Conservation (phyloP, 78 protist genomes). For the Diacronema lutheri region DNA sequence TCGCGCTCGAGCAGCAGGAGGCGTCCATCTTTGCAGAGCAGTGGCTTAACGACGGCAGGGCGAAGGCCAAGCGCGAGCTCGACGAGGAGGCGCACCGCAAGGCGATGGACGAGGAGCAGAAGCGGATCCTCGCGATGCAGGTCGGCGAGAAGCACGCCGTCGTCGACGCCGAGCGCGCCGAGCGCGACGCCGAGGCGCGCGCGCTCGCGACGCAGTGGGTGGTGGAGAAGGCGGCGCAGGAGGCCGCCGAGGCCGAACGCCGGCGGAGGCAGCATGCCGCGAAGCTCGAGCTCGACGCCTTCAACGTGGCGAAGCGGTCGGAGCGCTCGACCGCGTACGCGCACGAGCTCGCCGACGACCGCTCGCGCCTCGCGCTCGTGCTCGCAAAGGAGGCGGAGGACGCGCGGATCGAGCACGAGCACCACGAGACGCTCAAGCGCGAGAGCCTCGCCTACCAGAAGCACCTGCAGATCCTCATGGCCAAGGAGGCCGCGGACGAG, state of each 20-base stretch:
- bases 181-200: not conserved
- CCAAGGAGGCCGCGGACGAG: no score
- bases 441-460: no score
- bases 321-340: no score
- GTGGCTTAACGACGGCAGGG: not conserved
- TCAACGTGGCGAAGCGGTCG: not conserved
- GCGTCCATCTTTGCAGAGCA: not conserved
- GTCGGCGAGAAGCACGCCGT: not conserved
- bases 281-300: not conserved
- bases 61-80: not conserved
- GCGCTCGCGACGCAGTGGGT: not conserved
- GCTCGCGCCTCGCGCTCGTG: no score
- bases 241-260: not conserved
- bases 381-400: no score
- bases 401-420: no score
- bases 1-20: slow-evolving; percentile 9
- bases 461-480: no score
- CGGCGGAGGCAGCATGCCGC: not conserved
- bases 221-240: not conserved
- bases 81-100: not conserved
- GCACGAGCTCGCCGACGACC: no score
- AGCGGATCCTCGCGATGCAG: not conserved
- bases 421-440: no score
- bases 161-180: no score
- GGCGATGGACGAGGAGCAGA: not conserved